Evolutionary conservation across 495 filamentous ascomycete species (phyloP), one percentile per base, ranked within the genome.

Genomic region (Tricharina praecox): DNA sequence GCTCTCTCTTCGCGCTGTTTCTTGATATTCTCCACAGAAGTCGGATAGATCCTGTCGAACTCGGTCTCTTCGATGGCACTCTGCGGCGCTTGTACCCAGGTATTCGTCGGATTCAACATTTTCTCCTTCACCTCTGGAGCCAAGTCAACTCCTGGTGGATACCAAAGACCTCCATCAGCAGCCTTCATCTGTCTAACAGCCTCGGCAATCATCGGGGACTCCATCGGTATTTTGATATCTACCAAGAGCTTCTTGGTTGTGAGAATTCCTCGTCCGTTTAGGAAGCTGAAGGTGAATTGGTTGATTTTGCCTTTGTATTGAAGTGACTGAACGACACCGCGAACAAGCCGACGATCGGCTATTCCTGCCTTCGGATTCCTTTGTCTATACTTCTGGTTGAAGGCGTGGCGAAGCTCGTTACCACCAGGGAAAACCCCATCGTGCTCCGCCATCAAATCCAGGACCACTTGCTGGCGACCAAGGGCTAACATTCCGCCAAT

Each of bases 351-450:
- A 19, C 58, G 55, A 47, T 61, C 58, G 26, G 58, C 55, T 18
- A 54, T 44, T 13, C 58, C 58, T 20, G 58, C 59, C 32, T 61
- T 61, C 21, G 58, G 58, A 26, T 61, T 61, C 40, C 51, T 61
- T 43, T 57, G 50, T 34, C 53, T 51, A 36, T 61, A 61, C 10
- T 51, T 47, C 23, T 56, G 54, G 23, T 57, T 51, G 46, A 85
- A 76, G n/a, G 82, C 77, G 53, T 76, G 73, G 63, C 76, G 81
- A 3, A 95, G 65, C 38, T 82, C 76, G 45, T 70, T 69, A n/a
- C 78, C 74, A 20, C 78, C 75, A 9, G 82, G 82, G 48, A 82
- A 87, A 2, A 82, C 76, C 2, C 83, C 83, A 28, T 69, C 66
- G 51, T 80, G 81, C 37, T 69, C 72, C 23, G 79, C 68, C 7